These are phyloP conservation scores for Linum usitatissimum DNA, from an alignment of 345 rosid species.

Conservation along the genomic window DNA sequence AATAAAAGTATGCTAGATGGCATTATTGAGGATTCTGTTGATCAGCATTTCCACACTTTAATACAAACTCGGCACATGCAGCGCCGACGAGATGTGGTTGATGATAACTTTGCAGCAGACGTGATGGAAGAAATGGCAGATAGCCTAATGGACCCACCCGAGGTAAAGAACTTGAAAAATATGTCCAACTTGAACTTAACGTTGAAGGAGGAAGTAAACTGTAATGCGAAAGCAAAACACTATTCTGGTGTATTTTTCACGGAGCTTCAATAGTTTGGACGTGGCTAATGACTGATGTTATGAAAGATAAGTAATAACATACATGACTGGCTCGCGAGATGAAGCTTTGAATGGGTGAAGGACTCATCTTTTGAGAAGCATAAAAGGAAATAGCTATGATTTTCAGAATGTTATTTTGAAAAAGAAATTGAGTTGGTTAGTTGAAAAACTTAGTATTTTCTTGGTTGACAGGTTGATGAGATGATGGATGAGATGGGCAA, in stretches of 20 bases:
- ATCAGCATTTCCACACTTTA: constrained; percentile 77
- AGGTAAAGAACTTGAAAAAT: constrained; percentile 35
- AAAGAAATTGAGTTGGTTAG: neutral
- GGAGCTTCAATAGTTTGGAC: too few species aligned
- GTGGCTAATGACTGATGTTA: too few species aligned
- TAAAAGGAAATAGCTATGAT: neutral
- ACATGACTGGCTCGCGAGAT: too few species aligned
- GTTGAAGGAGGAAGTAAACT: too few species aligned
- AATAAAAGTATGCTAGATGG: constrained; percentile 83
- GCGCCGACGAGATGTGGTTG: constrained; percentile 69
- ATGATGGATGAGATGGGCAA: constrained; percentile 82
- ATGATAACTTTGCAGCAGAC: constrained; percentile 66
- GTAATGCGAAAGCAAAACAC: too few species aligned
- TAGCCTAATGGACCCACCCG: constrained; percentile 78
- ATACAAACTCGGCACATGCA: constrained; percentile 84
- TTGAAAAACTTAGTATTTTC: neutral
- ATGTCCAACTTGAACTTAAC: too few species aligned
- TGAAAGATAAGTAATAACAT: too few species aligned
- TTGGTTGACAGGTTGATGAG: constrained; percentile 65
- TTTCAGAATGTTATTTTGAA: neutral
- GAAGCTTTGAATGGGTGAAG: too few species aligned
- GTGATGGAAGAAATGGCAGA: constrained; percentile 87
- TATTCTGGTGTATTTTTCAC: too few species aligned
- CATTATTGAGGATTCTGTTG: constrained; percentile 92
- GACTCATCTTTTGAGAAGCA: neutral